phyloP scores from a whole-genome alignment of 2,329 filamentous ascomycete species.

The Clonostachys byssicola region DNA sequence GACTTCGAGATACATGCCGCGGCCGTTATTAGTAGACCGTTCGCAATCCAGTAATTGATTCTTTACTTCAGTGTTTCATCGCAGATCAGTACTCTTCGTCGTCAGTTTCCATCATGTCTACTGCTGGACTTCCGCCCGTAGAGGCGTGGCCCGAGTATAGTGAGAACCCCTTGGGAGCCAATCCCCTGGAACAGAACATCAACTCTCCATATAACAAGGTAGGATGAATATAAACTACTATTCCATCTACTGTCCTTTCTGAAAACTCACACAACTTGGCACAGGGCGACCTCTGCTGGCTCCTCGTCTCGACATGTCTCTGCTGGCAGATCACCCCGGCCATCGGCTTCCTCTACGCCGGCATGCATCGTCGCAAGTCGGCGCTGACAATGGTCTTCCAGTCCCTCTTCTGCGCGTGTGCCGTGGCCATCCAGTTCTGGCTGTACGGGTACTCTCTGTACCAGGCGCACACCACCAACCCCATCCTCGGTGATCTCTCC shows the following conservation, averaged over 20 bases:
- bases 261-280: too few relatives aligned
- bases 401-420: conserved; percentile 36
- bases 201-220: conserved; percentile 33
- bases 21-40: too few relatives aligned
- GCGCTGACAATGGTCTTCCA: conserved; percentile 38
- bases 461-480: conserved; percentile 20
- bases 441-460: conserved; percentile 40
- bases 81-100: too few relatives aligned
- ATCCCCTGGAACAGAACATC: conserved; percentile 31
- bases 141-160: conserved; percentile 32
- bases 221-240: neutral
- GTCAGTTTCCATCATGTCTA: conserved; percentile 2
- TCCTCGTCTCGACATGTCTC: conserved; percentile 21
- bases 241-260: neutral
- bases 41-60: too few relatives aligned
- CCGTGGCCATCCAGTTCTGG: conserved; percentile 38
- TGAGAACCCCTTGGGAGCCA: conserved; percentile 25
- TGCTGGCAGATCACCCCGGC: conserved; percentile 26
- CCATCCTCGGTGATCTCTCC: conserved; percentile 24
- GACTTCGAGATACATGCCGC: too few relatives aligned
- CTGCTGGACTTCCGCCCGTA: conserved; percentile 1
- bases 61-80: too few relatives aligned
- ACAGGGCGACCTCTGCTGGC: conserved; percentile 31
- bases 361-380: conserved; percentile 26
- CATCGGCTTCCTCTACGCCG: conserved; percentile 29